Evolutionary conservation across 106 monocot species (phyloP), one percentile per base, ranked within the genome.

Genomic region (Platanthera guangdongensis): DNA sequence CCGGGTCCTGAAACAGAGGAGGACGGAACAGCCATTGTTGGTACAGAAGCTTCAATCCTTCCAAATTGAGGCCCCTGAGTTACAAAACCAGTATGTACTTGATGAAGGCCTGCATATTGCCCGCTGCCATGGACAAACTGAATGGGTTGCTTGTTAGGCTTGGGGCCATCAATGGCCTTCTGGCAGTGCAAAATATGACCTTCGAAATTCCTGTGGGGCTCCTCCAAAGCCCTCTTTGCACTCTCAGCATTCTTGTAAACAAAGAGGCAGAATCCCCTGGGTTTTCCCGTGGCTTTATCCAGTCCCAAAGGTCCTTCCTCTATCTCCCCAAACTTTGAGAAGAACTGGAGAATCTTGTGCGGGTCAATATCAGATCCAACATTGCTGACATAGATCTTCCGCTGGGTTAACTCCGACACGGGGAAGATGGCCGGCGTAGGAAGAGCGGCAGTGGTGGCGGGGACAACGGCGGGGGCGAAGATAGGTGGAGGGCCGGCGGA

Each of bases 321-420:
- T 6, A 95, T 86, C 82, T 95, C 95, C 63, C 95, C 95, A 57
- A 76, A 95, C 81, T 86, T 82, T 2, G 85, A 39, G 60, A 95
- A 92, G 81, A 90, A 95, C 78, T 86, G 80, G 25, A 81, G 14
- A 21, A 95, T 69, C 75, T 84, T 92, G 68, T 88, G 76, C 3
- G 87, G 82, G 19, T 92, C 89, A 2, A 92, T 13, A 1, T 87
- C 92, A 3, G 85, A 60, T 2, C 81, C 78, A 1, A 95, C 95
- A 57, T 92, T 92, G 76, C 95, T 92, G 4, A 95, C 88, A 57
- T 81, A 95, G 32, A 95, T 92, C 88, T 95, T 95, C 21, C 90
- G 78, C 57, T 86, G 89, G 5, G 89, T 89, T 67, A 59, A 0
- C 39, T 39, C 39, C 3, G 39, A 39, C 39, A 39, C 39, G 39